Percentiles rank a stretch among this genome's conserved stretches.
phyloP scores from a whole-genome alignment of 1,284 basidiomycete species.

The Paramarasmius palmivorus region DNA sequence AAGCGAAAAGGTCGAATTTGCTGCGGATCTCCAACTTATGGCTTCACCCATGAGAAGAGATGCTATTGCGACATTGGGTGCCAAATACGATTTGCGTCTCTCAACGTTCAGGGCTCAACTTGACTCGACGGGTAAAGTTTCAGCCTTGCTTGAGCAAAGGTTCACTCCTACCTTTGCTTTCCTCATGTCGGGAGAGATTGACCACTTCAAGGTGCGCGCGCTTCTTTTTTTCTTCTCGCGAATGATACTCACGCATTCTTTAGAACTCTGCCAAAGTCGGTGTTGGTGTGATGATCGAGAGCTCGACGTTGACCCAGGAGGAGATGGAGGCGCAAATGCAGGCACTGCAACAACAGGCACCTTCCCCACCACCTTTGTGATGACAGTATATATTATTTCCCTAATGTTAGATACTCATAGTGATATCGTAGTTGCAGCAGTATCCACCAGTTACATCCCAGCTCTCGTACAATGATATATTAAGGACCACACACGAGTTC shows the following conservation, averaged over 20 bases:
- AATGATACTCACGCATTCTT: slow-evolving; percentile 7
- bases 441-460: neutral
- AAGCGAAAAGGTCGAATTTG: slow-evolving; percentile 98
- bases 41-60: slow-evolving; percentile 82
- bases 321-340: slow-evolving; percentile 57
- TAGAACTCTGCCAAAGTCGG: slow-evolving; percentile 93
- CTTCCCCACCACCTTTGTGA: slow-evolving; percentile 53
- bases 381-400: slow-evolving; percentile 26
- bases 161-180: slow-evolving; percentile 96
- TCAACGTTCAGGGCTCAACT: slow-evolving; percentile 92
- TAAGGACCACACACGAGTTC: too few relatives aligned
- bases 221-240: slow-evolving; percentile 6
- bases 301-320: slow-evolving; percentile 72
- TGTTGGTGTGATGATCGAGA: slow-evolving; percentile 96
- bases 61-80: slow-evolving; percentile 90
- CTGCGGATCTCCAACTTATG: slow-evolving; percentile 88
- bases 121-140: slow-evolving; percentile 92
- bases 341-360: slow-evolving; percentile 14
- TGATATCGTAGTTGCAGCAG: neutral
- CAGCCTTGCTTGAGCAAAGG: slow-evolving; percentile 92
- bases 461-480: too few relatives aligned
- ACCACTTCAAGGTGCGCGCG: slow-evolving; percentile 87
- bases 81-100: slow-evolving; percentile 96
- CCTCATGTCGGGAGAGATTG: slow-evolving; percentile 94
- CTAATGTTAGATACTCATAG: slow-evolving; percentile 1